A percentile compares a stretch with the other conserved stretches of the same genome.
phyloP scores from a whole-genome alignment of 345 rosid genomes.

The Lepidium didymum region DNA sequence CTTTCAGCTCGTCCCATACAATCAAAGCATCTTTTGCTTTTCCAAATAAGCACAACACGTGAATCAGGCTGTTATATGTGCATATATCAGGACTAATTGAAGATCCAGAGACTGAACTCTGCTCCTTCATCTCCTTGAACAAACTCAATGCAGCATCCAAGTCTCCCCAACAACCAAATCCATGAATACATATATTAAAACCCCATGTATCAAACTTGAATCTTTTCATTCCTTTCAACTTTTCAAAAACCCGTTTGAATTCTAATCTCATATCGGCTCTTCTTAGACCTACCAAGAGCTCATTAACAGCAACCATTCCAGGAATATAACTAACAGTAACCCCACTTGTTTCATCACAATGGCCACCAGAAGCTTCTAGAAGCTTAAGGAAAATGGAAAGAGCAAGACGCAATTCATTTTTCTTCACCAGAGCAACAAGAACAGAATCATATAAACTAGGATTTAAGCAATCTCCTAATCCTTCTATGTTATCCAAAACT shows the following conservation, averaged over 20 bases:
- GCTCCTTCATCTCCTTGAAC: slow-evolving; percentile 75
- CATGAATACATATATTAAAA: slow-evolving; percentile 78
- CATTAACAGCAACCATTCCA: slow-evolving; percentile 52
- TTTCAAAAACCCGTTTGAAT: slow-evolving; percentile 44
- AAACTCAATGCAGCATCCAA: slow-evolving; percentile 50
- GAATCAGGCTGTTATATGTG: slow-evolving; percentile 85
- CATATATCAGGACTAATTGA: slow-evolving; percentile 61
- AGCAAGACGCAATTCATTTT: slow-evolving; percentile 51
- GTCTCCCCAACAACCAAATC: slow-evolving; percentile 87
- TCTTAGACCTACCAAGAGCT: slow-evolving; percentile 56
- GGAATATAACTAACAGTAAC: slow-evolving; percentile 29
- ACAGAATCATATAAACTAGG: slow-evolving; percentile 54
- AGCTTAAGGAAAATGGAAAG: slow-evolving; percentile 65
- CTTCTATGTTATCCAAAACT: slow-evolving; percentile 76
- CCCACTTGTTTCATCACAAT: slow-evolving; percentile 11
- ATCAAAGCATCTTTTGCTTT: slow-evolving; percentile 67
- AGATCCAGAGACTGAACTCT: slow-evolving; percentile 30
- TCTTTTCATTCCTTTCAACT: slow-evolving; percentile 35
- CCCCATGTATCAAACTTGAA: slow-evolving; percentile 64
- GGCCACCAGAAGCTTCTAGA: slow-evolving; percentile 32
- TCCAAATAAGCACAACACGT: slow-evolving; percentile 58
- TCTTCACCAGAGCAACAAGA: slow-evolving; percentile 57
- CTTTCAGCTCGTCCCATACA: slow-evolving; percentile 72
- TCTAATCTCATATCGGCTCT: slow-evolving; percentile 53
- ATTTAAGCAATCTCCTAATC: slow-evolving; percentile 38